Conservation (phyloP, 768 basidiomycete genomes). For the Termitomyces sp. region DNA sequence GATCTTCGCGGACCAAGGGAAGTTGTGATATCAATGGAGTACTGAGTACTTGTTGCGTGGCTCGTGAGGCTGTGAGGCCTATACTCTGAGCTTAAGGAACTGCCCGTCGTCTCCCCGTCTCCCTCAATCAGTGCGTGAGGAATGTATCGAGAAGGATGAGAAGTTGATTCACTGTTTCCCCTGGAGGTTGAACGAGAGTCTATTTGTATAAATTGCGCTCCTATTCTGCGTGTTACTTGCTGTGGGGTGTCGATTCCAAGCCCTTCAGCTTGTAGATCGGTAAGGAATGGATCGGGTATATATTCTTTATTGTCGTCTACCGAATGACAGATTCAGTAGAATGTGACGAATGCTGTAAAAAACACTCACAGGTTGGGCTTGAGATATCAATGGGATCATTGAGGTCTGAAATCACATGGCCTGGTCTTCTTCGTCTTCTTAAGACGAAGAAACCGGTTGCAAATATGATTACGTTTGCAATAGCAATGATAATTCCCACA, state of each 20-base stretch:
- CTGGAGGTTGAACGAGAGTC: neutral
- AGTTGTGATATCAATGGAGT: neutral
- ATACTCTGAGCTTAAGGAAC: neutral
- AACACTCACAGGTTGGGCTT: slow-evolving; percentile 6
- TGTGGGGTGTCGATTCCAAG: slow-evolving; percentile 10
- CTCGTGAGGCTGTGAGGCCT: neutral
- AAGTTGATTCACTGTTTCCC: neutral
- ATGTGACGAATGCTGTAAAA: neutral
- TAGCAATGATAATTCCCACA: slow-evolving; percentile 9
- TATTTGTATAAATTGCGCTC: slow-evolving; percentile 10
- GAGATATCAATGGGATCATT: neutral
- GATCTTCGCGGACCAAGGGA: neutral
- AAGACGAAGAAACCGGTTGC: slow-evolving; percentile 2
- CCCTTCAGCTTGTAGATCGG: slow-evolving; percentile 11
- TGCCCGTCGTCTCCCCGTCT: neutral
- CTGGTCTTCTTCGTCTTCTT: slow-evolving; percentile 2
- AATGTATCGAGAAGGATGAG: neutral
- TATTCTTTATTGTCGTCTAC: slow-evolving; percentile 6
- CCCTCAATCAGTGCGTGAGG: slow-evolving; percentile 6
- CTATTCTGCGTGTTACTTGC: slow-evolving; percentile 13
- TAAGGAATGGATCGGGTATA: slow-evolving; percentile 14
- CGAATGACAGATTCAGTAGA: neutral
- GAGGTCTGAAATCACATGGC: neutral
- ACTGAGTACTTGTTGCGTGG: neutral
- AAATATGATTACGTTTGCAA: neutral